These are phyloP conservation scores for Pythium phragmiticola DNA, from an alignment of 352 stramenopile genomes.

Conservation along the genomic window DNA sequence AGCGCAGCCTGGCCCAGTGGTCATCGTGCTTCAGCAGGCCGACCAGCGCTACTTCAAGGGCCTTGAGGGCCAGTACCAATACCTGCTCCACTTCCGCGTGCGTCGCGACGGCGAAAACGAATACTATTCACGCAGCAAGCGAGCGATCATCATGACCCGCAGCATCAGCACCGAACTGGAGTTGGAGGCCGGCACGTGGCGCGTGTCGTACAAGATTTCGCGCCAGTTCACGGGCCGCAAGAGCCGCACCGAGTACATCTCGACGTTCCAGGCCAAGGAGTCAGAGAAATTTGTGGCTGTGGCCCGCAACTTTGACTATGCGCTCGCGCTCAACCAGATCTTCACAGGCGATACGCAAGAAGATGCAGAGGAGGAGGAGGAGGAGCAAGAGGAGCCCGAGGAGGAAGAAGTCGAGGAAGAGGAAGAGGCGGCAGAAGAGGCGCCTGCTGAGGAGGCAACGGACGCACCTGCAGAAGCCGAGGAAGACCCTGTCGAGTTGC, in stretches of 20 bases:
- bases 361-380: slow-evolving; percentile 8
- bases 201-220: slow-evolving; percentile 33
- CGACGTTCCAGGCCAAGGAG: slow-evolving; percentile 23
- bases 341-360: slow-evolving; percentile 11
- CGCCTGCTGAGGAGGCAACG: slow-evolving; percentile 8
- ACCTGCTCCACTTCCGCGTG: slow-evolving; percentile 37
- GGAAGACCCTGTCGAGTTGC: slow-evolving; percentile 19
- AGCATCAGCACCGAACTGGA: slow-evolving; percentile 39
- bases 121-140: slow-evolving; percentile 32
- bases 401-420: slow-evolving; percentile 20
- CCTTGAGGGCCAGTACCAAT: slow-evolving; percentile 42
- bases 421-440: slow-evolving; percentile 13
- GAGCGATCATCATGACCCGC: slow-evolving; percentile 30
- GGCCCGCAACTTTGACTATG: slow-evolving; percentile 37
- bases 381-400: slow-evolving; percentile 18
- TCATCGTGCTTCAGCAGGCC: slow-evolving; percentile 40
- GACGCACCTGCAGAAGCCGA: slow-evolving; percentile 19
- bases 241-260: slow-evolving; percentile 28
- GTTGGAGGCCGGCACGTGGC: slow-evolving; percentile 31
- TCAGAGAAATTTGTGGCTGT: slow-evolving; percentile 42
- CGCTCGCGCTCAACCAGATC: slow-evolving; percentile 11
- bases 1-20: slow-evolving; percentile 23
- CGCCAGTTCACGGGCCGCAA: slow-evolving; percentile 23
- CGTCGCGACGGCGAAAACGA: slow-evolving; percentile 28
- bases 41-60: slow-evolving; percentile 42